Evolutionary conservation across 257 asterid genomes (phyloP), one percentile per base, ranked within the genome.

Genomic region (Solanum tarijense): DNA sequence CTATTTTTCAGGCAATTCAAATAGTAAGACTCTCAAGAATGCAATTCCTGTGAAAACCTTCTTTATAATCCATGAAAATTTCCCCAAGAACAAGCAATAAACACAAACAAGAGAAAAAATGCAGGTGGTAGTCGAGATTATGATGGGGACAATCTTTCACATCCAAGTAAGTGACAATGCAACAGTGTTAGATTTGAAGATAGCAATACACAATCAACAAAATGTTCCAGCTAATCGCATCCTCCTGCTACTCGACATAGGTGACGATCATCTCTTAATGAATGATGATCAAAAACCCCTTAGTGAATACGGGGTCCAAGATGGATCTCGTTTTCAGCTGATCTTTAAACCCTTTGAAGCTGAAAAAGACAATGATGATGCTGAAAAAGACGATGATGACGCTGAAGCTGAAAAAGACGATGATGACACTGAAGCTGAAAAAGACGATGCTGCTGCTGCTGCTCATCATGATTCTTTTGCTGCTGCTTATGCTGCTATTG

Each of bases 261-360:
- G 41, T 87, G 88, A 32, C 41, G 38, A 68, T 35, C 21, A 46
- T 46, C 16, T 86, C 41, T 7, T 93, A 52, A 72, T 94, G 89
- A 83, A 62, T 11, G 78, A 87, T 2, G 91, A 94, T n/a, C 89
- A 93, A 41, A 55, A 58, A 58, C 3, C 88, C 23, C 94, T 96
- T 34, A 71, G 81, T 34, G 93, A 91, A 16, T 94, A 91, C 4
- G 94, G 97, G 6, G 91, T 96, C 62, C 29, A 31, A 62, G 94
- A 94, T 75, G 91, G 94, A 87, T 95, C 98, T 58, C 98, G 86
- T 66, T 52, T 96, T 75, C 93, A 93, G 62, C 87, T 92, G 69
- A 91, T 94, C 68, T 90, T 94, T 18, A 34, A 39, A 39, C 89
- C 88, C 8, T 66, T 27, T 14, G 89, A 78, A 38, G 29, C 9